Percentiles rank a stretch among this genome's conserved stretches.
Conservation (phyloP, 768 basidiomycete genomes). For the Panus rudis region DNA sequence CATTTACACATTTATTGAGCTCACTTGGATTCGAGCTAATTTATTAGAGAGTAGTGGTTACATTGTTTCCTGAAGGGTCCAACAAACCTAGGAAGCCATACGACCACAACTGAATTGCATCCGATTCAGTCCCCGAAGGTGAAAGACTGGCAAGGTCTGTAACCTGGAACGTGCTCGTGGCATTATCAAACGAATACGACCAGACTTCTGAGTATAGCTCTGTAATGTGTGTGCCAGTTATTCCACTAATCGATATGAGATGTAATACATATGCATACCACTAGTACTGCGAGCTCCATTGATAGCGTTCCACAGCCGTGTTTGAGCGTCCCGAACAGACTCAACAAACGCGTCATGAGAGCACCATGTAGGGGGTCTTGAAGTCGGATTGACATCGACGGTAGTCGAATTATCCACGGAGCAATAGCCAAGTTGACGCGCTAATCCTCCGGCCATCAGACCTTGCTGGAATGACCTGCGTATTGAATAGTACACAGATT, state of each 20-base stretch:
- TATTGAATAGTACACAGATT: not conserved
- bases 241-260: not conserved
- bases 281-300: no score
- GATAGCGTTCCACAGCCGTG: no score
- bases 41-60: no score
- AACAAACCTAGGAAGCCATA: constrained; percentile 36
- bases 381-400: not conserved
- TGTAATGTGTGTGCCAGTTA: constrained; percentile 3
- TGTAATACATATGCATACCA: not conserved
- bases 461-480: constrained; percentile 36
- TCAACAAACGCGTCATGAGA: constrained; percentile 26
- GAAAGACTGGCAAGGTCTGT: constrained; percentile 33
- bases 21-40: no score
- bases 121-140: constrained; percentile 35
- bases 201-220: constrained; percentile 37
- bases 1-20: no score
- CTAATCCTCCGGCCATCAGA: constrained; percentile 37
- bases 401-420: constrained; percentile 17
- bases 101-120: constrained; percentile 37
- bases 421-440: no score
- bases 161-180: constrained; percentile 29
- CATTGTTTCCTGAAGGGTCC: no score
- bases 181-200: constrained; percentile 30
- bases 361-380: constrained; percentile 31
- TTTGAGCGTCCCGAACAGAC: constrained; percentile 29